These are phyloP conservation scores for Pichia sporocuriosa DNA, from an alignment of 805 yeast genomes.

Conservation along the genomic window DNA sequence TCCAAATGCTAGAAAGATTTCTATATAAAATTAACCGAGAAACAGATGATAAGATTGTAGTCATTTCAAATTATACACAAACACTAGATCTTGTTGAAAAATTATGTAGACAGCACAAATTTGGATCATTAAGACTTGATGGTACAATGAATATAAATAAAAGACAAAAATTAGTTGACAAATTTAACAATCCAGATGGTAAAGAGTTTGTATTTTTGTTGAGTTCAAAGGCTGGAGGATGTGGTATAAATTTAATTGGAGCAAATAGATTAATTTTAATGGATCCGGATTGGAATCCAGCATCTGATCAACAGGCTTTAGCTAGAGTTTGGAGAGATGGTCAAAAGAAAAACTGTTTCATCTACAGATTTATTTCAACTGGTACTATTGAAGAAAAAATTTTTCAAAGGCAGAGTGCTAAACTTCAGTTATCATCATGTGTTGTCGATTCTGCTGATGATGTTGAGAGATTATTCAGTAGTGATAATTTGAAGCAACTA, in stretches of 20 bases:
- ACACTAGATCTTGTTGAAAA: constrained; percentile 86
- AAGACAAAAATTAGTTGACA: constrained; percentile 86
- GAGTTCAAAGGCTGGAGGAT: constrained; percentile 97
- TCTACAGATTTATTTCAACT: constrained; percentile 86
- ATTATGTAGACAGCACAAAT: constrained; percentile 68
- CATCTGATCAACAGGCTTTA: constrained; percentile 94
- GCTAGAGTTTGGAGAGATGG: constrained; percentile 99
- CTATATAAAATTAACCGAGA: constrained; percentile 66
- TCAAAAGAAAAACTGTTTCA: constrained; percentile 93
- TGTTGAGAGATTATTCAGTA: constrained; percentile 84
- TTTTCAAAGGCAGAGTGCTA: constrained; percentile 92
- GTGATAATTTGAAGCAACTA: constrained; percentile 69
- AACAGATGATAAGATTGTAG: constrained; percentile 90
- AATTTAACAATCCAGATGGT: constrained; percentile 81
- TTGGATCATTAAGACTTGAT: constrained; percentile 78
- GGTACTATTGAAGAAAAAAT: constrained; percentile 97
- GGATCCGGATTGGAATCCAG: constrained; percentile 98
- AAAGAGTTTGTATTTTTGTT: constrained; percentile 81
- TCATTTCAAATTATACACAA: constrained; percentile 91
- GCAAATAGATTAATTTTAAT: constrained; percentile 84
- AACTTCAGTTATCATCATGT: constrained; percentile 84
- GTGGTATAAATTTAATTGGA: constrained; percentile 95
- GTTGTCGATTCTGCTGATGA: constrained; percentile 96
- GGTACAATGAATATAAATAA: constrained; percentile 91
- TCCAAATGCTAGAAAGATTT: constrained; percentile 78